Evolutionary conservation across 2,329 filamentous ascomycete species (phyloP).

Genomic region (Zymoseptoria ardabiliae): DNA sequence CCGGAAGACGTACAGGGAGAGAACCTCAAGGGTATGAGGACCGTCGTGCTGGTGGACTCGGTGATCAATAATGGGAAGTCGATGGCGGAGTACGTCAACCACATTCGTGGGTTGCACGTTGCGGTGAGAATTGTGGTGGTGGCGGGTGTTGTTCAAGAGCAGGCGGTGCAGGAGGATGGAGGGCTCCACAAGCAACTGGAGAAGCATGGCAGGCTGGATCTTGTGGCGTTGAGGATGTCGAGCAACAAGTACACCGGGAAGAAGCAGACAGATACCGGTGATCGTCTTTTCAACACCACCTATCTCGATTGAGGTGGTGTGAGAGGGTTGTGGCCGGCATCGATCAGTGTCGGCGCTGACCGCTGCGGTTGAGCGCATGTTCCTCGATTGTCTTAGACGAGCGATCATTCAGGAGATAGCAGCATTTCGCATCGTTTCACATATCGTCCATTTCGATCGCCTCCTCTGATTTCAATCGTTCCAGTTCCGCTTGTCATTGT

Average conservation of each 20-base stretch:
- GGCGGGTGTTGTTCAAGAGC: slow-evolving; percentile 48
- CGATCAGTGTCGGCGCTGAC: not conserved
- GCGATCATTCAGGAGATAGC: not conserved
- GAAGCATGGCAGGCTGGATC: slow-evolving; percentile 18
- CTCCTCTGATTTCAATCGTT: too few relatives aligned
- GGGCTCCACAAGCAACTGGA: slow-evolving; percentile 10
- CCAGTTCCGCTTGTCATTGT: too few relatives aligned
- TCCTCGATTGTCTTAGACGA: not conserved
- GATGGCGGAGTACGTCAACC: slow-evolving; percentile 42
- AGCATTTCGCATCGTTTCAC: not conserved
- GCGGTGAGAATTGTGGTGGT: slow-evolving; percentile 47
- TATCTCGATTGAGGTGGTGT: slow-evolving; percentile 31
- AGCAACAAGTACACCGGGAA: slow-evolving; percentile 50
- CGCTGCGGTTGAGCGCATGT: not conserved
- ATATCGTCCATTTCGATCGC: too few relatives aligned
- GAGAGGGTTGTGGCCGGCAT: not conserved
- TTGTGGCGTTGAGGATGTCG: slow-evolving; percentile 51
- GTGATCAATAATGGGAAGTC: slow-evolving; percentile 53
- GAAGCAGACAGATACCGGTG: slow-evolving; percentile 50
- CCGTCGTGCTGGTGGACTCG: slow-evolving; percentile 51
- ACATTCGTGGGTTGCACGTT: slow-evolving; percentile 36
- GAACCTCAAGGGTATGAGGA: slow-evolving; percentile 36
- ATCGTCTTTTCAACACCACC: slow-evolving; percentile 54
- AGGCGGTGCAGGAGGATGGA: slow-evolving; percentile 21
- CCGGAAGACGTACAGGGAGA: slow-evolving; percentile 38